Evolutionary conservation across 2,329 filamentous ascomycete species (phyloP), one percentile per base, ranked within the genome.

Genomic region (Aureobasidium sp.): DNA sequence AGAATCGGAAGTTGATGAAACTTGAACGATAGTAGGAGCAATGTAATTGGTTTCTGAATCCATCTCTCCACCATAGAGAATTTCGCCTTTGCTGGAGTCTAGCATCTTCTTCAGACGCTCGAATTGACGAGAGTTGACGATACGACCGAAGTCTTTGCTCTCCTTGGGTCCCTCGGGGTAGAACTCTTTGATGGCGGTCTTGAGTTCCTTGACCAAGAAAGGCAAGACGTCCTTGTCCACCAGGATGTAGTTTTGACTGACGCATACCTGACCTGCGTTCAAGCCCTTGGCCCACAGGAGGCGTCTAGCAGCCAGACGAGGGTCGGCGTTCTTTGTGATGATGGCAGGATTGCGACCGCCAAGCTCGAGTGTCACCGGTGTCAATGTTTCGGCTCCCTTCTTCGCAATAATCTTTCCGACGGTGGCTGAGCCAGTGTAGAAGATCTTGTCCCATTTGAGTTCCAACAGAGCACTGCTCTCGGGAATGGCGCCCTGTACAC

Each of bases 401-500:
- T 80, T 79, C 14, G 79, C 76, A 62, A 81, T 78, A 67, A 81
- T 81, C 27, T 70, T 79, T 51, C 90, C 94, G 21, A 97, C 91
- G 32, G 73, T 78, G 58, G 82, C 82, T 69, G 85, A 87, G 60
- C 94, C 94, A 1, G 94, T 99, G 78, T 96, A 99, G 79, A 94
- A 92, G 70, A 99, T 95, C 82, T 97, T 97, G 78, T 95, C 92
- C 88, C 92, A 99, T 74, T 93, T 93, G 78, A 91, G 85, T 62
- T 93, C 85, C 37, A 99, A 82, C 48, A 97, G 78, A 13, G 85
- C 86, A 49, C 89, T 90, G 4, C 89, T 91, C 79, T 96, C 91
- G 4, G 87, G 81, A 25, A 96, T 77, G 32, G 79, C 86, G 63
- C 94, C 94, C 72, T 97, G 94, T 67, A 97, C 80, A 62, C 91